Conservation (phyloP, 495 filamentous ascomycete genomes). For the Penicillium coprophilum region DNA sequence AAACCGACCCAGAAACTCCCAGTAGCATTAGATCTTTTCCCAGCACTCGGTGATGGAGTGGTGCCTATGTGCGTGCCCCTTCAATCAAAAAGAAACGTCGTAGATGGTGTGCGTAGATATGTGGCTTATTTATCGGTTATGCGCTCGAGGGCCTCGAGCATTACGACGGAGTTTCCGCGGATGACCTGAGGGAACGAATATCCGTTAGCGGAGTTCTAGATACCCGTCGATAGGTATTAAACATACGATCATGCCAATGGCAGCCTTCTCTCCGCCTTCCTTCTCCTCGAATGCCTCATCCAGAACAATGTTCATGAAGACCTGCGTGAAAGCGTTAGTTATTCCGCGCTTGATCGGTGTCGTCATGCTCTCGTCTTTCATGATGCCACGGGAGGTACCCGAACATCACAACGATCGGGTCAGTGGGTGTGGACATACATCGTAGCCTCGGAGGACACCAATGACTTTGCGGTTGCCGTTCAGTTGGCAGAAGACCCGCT, state of each 20-base stretch:
- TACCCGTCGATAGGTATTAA: background rate
- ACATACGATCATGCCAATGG: slow-evolving; percentile 89
- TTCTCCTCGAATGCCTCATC: slow-evolving; percentile 98
- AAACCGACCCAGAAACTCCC: slow-evolving; percentile 46
- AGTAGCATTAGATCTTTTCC: slow-evolving; percentile 34
- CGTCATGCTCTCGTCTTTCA: background rate
- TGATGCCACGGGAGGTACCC: background rate
- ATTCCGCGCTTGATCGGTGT: background rate
- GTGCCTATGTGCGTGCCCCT: slow-evolving; percentile 20
- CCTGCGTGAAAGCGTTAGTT: slow-evolving; percentile 51
- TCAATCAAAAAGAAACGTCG: slow-evolving; percentile 24
- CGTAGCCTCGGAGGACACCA: slow-evolving; percentile 90
- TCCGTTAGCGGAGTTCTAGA: slow-evolving; percentile 9
- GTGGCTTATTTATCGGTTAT: slow-evolving; percentile 52
- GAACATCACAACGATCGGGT: too few species aligned
- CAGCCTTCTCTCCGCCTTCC: slow-evolving; percentile 83
- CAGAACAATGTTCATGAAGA: slow-evolving; percentile 97
- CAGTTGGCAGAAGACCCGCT: slow-evolving; percentile 94
- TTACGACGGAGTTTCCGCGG: slow-evolving; percentile 92
- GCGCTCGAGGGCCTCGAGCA: slow-evolving; percentile 77
- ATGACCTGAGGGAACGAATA: slow-evolving; percentile 53
- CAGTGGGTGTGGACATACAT: slow-evolving; percentile 59
- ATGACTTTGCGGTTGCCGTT: slow-evolving; percentile 98
- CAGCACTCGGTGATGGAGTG: slow-evolving; percentile 17
- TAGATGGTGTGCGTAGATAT: slow-evolving; percentile 15